Evolutionary conservation across 371 early-diverging fungal genomes (phyloP), one percentile per base, ranked within the genome.

Genomic region (Blakeslea trispora): DNA sequence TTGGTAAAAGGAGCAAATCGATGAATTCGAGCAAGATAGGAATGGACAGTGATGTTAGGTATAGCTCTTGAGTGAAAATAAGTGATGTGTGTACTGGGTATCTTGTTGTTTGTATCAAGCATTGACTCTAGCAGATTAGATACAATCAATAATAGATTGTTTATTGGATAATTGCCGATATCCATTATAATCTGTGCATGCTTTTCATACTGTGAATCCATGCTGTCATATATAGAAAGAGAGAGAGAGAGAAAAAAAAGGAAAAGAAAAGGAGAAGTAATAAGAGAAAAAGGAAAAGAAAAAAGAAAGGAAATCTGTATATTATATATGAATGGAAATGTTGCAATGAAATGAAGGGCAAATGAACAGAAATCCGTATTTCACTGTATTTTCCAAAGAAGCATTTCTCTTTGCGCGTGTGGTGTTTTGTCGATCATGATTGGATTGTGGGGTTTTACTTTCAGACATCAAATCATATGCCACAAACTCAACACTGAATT

Each of bases 31-130:
- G 69, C 55, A n/a, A 89, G 60, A 60, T 90, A 89, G 22, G 81
- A 79, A 32, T 66, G 64, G 10, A 91, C 74, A 4, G 83, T 69
- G 28, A 91, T 91, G 34, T 72, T 75, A 8, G 94, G 94, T 21
- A 90, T 76, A 1, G 89, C 74, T 24, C 92, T 77, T 14, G 92
- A 89, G 68, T 94, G 93, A 55, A 94, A 94, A 21, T 89, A 71
- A 3, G 81, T 86, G 39, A 85, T 66, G 32, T 74, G 70, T 1
- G 82, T 83, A 18, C 79, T 67, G 4, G 81, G 79, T 10, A 90
- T 81, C 14, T 77, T 66, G 58, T 90, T 87, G 64, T 91, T 91
- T 42, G 77, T 66, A 0, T 66, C 54, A 17, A 80, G 58, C 53
- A 82, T 80, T 24, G 77, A 73, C 46, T 80, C 75, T 34, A 82